Base-by-base conservation (phyloP, 257 asterid genomes). In the Linderniella brevidens region DNA sequence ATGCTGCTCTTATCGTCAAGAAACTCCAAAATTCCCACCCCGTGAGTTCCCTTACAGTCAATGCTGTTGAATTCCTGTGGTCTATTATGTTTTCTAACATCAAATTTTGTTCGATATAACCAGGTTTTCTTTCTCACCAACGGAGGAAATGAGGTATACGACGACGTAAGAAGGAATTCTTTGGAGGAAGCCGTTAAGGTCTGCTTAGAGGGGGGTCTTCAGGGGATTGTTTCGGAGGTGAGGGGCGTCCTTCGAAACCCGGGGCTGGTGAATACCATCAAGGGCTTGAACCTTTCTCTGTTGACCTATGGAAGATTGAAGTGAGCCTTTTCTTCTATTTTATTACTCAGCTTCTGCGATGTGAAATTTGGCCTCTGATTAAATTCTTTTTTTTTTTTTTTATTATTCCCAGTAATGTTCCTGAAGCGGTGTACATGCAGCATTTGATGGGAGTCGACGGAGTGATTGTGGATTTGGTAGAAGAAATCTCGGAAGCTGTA, bases 401-500 rank as follows among this genome's bases (percentile, higher is more conserved):
- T 15, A 4, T 13, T 0, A 14, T 13, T 25, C 32, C 14, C 72
- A 83, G 93, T 37, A 85, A 90, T 36, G 96, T 81, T 52, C 41
- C 77, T 11, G 98, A 85, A 52, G 98, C 94, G 0, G 96, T 90
- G 49, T 77, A 85, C 45, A 53, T 90, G 68, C 98, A 90, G 57
- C 79, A 90, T 39, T 48, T 90, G 61, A 81, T 90, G 98, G 94
- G 98, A 1, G 55, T 90, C 0, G 96, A 90, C 1, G 98, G 96
- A 13, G 96, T 81, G 62, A 90, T 90, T 4, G 96, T 85, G 3
- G 98, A 90, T 66, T 56, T 81, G 35, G 93, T 90, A 9, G 36
- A 64, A 58, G 92, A 81, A 61, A 74, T 90, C 17, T 56, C 94
- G 4, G 86, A 63, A 12, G 80, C 77, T 0, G 87, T 88, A 25